Evolutionary conservation across 2,329 filamentous ascomycete species (phyloP).

Genomic region (Magnaporthales sp.): DNA sequence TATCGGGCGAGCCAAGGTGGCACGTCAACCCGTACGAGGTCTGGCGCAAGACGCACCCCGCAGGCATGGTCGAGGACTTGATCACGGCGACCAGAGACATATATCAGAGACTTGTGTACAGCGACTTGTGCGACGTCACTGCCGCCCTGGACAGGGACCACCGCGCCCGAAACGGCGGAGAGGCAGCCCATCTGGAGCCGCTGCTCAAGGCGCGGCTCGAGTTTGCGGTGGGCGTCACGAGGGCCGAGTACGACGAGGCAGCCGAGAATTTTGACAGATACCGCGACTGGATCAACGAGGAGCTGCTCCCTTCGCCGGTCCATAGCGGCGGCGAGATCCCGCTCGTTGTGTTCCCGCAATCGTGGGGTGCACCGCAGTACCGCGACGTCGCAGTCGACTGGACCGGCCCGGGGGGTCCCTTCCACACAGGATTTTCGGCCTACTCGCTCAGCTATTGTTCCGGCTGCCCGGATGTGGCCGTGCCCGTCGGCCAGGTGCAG

Average conservation of each 20-base stretch:
- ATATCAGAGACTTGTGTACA: neutral
- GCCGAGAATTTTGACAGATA: neutral
- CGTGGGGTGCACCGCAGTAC: conserved; percentile 19
- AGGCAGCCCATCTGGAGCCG: neutral
- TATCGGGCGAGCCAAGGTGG: neutral
- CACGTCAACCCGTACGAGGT: neutral
- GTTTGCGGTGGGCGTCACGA: neutral
- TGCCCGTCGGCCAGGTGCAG: conserved; percentile 30
- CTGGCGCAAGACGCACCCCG: neutral
- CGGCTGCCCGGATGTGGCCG: conserved; percentile 29
- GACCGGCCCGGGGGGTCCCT: neutral
- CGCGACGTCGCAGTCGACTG: conserved; percentile 24
- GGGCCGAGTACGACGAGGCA: neutral
- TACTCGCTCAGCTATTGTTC: conserved; percentile 14
- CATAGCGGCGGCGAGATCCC: neutral
- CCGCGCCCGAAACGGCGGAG: neutral
- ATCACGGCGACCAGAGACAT: neutral
- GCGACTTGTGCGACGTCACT: neutral
- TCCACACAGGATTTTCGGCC: conserved; percentile 12
- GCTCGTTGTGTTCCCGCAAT: conserved; percentile 2
- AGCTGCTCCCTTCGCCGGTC: neutral
- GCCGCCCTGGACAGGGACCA: neutral
- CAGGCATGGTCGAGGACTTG: neutral
- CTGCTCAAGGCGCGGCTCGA: neutral
- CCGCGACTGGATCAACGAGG: conserved; percentile 1